phyloP scores from a whole-genome alignment of 345 rosid genomes.

The Dipteronia sinensis region DNA sequence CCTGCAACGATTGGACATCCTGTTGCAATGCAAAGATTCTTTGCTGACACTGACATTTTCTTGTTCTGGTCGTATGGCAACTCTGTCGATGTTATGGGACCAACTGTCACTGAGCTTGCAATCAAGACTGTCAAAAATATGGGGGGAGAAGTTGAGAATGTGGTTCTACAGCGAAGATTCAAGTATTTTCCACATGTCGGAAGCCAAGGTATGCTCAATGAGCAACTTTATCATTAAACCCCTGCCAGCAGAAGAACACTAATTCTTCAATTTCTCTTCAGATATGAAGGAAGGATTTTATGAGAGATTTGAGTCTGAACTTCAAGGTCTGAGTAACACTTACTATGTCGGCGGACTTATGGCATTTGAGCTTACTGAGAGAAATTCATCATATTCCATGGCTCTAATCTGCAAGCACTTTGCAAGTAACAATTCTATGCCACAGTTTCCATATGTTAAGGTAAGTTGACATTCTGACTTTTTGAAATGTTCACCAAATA shows the following conservation, averaged over 20 bases:
- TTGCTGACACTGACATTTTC: constrained; percentile 58
- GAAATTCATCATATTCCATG: constrained; percentile 70
- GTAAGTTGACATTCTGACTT: constrained; percentile 26
- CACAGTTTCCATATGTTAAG: constrained; percentile 55
- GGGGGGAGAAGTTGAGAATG: constrained; percentile 54
- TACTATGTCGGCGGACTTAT: constrained; percentile 65
- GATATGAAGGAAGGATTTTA: constrained; percentile 73
- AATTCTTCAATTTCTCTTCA: constrained; percentile 28
- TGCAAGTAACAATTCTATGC: constrained; percentile 41
- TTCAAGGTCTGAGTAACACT: constrained; percentile 61
- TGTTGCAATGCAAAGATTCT: constrained; percentile 73
- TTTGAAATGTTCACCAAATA: not conserved
- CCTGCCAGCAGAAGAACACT: constrained; percentile 1
- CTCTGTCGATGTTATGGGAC: constrained; percentile 43
- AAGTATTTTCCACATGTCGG: constrained; percentile 70
- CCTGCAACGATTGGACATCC: constrained; percentile 67
- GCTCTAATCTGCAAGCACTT: constrained; percentile 63
- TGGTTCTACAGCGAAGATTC: constrained; percentile 55
- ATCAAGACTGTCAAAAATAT: constrained; percentile 39
- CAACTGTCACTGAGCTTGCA: constrained; percentile 43
- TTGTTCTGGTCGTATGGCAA: constrained; percentile 75
- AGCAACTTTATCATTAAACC: constrained; percentile 5
- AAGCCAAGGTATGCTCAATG: constrained; percentile 48
- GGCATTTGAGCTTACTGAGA: constrained; percentile 76
- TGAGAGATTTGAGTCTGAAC: constrained; percentile 53